Evolutionary conservation across 2,329 filamentous ascomycete genomes (phyloP).

Genomic region (Ophiostoma pallidulum): DNA sequence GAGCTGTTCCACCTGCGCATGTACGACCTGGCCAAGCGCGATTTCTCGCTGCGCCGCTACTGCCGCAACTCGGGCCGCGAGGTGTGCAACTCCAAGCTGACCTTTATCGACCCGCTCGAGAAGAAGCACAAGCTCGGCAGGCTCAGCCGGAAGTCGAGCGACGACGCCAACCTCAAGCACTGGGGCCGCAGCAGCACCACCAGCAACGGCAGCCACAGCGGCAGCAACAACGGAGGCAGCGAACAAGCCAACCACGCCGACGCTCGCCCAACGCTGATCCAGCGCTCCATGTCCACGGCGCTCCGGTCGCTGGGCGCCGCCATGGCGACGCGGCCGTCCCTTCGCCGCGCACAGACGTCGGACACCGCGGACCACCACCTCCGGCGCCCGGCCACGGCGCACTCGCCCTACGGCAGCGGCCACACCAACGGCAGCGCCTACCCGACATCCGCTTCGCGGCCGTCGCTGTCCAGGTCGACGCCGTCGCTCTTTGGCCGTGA

Average conservation of each 20-base stretch:
- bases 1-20: constrained; percentile 90
- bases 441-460: constrained; percentile 4
- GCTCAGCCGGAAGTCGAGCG: constrained; percentile 23
- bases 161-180: constrained; percentile 20
- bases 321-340: constrained; percentile 20
- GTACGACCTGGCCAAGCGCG: constrained; percentile 76
- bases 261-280: constrained; percentile 32
- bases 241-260: constrained; percentile 3
- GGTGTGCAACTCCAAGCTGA: constrained; percentile 74
- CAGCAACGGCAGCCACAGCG: background rate
- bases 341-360: constrained; percentile 22
- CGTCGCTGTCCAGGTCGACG: constrained; percentile 15
- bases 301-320: constrained; percentile 34
- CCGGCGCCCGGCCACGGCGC: constrained; percentile 17
- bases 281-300: constrained; percentile 39
- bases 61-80: constrained; percentile 88
- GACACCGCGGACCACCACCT: background rate
- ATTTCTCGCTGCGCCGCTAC: constrained; percentile 87
- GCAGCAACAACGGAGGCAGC: background rate
- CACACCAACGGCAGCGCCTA: constrained; percentile 26
- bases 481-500: constrained; percentile 21
- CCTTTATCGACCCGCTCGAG: constrained; percentile 50
- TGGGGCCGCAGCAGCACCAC: constrained; percentile 12
- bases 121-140: constrained; percentile 33
- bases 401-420: constrained; percentile 22